Conservation (phyloP, 305 asterid species). For the Fraxinus nigra region DNA sequence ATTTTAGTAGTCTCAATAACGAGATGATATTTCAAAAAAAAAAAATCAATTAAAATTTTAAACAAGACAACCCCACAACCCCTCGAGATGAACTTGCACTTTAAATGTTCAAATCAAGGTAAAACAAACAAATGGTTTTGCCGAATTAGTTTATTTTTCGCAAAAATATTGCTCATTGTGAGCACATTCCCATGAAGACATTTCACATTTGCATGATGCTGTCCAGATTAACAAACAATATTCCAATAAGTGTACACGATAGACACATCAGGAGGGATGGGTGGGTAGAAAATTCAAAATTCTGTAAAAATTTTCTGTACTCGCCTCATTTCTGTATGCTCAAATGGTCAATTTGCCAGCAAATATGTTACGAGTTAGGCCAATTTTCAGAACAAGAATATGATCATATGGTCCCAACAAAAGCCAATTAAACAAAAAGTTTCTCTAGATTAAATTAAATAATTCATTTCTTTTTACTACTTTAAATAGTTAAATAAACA, state of each 20-base stretch:
- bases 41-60: neutral
- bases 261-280: too few relatives aligned
- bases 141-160: neutral
- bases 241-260: neutral
- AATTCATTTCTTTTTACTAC: neutral
- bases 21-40: neutral
- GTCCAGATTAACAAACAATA: neutral
- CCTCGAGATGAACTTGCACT: neutral
- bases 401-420: conserved; percentile 5
- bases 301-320: too few relatives aligned
- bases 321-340: neutral
- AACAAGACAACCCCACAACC: neutral
- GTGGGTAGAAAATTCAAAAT: too few relatives aligned
- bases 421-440: neutral
- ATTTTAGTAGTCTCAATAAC: neutral
- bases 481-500: neutral
- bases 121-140: neutral
- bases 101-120: neutral
- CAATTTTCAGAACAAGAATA: conserved; percentile 21
- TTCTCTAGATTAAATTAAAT: neutral
- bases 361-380: neutral
- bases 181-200: neutral
- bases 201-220: neutral
- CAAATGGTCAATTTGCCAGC: neutral
- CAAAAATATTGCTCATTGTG: neutral